Conservation (phyloP, 2,329 filamentous ascomycete species). For the Metarhizium album region DNA sequence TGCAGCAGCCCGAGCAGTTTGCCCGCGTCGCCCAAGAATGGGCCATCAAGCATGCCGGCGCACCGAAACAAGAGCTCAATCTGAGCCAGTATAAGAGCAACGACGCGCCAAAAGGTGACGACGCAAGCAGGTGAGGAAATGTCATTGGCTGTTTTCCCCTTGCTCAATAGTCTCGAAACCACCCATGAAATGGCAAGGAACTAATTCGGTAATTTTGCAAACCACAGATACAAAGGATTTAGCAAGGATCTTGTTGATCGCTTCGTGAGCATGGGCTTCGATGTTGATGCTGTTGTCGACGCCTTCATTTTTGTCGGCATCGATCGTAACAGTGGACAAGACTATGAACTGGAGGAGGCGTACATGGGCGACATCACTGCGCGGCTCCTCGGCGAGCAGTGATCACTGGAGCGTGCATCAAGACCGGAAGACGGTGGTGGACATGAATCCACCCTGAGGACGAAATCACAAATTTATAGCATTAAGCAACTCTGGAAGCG, state of each 20-base stretch:
- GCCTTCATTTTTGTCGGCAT: slow-evolving; percentile 77
- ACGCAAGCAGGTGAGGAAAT: slow-evolving; percentile 18
- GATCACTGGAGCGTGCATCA: background rate
- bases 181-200: background rate
- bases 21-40: slow-evolving; percentile 77
- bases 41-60: slow-evolving; percentile 75
- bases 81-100: slow-evolving; percentile 27
- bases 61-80: slow-evolving; percentile 41
- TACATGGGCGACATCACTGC: slow-evolving; percentile 88
- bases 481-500: slow-evolving; percentile 1
- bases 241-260: slow-evolving; percentile 72
- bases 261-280: slow-evolving; percentile 87
- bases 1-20: slow-evolving; percentile 69
- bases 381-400: slow-evolving; percentile 63
- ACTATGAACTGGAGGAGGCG: slow-evolving; percentile 80
- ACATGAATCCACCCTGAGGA: slow-evolving; percentile 5
- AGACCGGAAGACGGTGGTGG: slow-evolving; percentile 4
- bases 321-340: slow-evolving; percentile 62
- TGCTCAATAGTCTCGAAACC: background rate
- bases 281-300: slow-evolving; percentile 73
- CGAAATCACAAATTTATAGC: background rate
- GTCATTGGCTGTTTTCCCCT: background rate
- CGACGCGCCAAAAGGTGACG: slow-evolving; percentile 7
- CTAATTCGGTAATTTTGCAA: background rate
- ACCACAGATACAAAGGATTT: slow-evolving; percentile 69